phyloP scores from a whole-genome alignment of 805 yeast genomes.

The Suhomyces kilbournensis region DNA sequence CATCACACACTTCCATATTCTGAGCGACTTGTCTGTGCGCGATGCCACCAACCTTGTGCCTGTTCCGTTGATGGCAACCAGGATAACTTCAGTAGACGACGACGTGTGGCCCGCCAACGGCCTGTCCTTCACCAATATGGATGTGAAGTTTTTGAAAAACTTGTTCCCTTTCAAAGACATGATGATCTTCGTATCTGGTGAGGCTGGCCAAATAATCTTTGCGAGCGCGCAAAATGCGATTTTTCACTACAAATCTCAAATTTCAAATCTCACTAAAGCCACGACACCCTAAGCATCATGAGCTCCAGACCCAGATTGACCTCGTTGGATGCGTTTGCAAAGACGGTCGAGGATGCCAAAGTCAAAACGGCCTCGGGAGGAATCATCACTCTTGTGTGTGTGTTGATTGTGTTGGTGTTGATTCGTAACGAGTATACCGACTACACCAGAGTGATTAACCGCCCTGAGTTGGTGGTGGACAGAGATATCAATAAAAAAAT shows the following conservation, averaged over 20 bases:
- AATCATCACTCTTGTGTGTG: constrained; percentile 71
- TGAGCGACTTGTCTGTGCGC: constrained; percentile 41
- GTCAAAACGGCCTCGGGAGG: constrained; percentile 91
- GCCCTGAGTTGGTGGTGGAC: constrained; percentile 89
- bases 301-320: constrained; percentile 41
- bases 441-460: constrained; percentile 61
- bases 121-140: constrained; percentile 10
- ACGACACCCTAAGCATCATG: constrained; percentile 9
- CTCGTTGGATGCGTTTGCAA: constrained; percentile 84
- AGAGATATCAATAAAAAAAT: constrained; percentile 71
- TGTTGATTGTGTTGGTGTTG: constrained; percentile 57
- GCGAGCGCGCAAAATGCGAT: background rate
- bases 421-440: constrained; percentile 73
- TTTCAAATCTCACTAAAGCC: background rate
- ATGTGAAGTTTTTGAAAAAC: constrained; percentile 6
- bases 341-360: constrained; percentile 90
- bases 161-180: constrained; percentile 1
- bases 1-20: constrained; percentile 35
- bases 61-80: constrained; percentile 37
- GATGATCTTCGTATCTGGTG: background rate
- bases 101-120: constrained; percentile 15
- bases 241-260: background rate
- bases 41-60: constrained; percentile 44
- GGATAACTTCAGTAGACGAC: constrained; percentile 29
- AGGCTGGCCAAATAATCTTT: background rate